Base-by-base conservation (phyloP, 495 filamentous ascomycete species). In the Aspergillus cristatus region DNA sequence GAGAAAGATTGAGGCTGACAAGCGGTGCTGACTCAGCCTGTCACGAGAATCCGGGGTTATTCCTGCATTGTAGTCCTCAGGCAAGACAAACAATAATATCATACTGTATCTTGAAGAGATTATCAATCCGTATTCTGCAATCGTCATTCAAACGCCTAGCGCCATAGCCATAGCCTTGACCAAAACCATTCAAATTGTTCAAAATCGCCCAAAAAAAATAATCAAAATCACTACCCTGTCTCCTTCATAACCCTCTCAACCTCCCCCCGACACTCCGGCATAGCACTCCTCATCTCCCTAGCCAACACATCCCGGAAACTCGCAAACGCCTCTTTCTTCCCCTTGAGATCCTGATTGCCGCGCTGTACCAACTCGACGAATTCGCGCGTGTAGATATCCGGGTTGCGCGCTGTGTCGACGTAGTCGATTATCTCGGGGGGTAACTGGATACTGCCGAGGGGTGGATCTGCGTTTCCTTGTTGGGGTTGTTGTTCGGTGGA, bases 331-430 rank as follows among this genome's bases (percentile, higher is more conserved):
- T 78, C 71, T 55, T 71, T 74, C 70, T 87, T 88, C 14, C 91
- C 91, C 50, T 83, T 82, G 50, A 90, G 62, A 41, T 81, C 70
- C 64, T 94, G 89, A 55, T 97, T 97, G 22, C 75, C 69, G 45
- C 79, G 72, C 57, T 90, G 76, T 15, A 86, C 84, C 14, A 86
- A 68, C 76, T 98, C 93, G 32, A 97, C 87, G 52, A 96, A 94
- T 65, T 97, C 89, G 26, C 91, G 75, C 37, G 90, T 97, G 70
- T 96, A 99, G 62, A 99, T 94, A 57, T 97, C 90, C 11, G 91
- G 91, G 65, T 99, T 99, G 31, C 91, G 82, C 10, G 86, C 79
- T 36, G 82, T 73, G 58, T 96, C 88, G 35, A 99, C 85, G 65
- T 99, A 99, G 42, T 82, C 72, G 51, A 96, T 83, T 8, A 98